Base-by-base conservation (phyloP, 148 eudicot genomes). In the Nepenthes gracilis region DNA sequence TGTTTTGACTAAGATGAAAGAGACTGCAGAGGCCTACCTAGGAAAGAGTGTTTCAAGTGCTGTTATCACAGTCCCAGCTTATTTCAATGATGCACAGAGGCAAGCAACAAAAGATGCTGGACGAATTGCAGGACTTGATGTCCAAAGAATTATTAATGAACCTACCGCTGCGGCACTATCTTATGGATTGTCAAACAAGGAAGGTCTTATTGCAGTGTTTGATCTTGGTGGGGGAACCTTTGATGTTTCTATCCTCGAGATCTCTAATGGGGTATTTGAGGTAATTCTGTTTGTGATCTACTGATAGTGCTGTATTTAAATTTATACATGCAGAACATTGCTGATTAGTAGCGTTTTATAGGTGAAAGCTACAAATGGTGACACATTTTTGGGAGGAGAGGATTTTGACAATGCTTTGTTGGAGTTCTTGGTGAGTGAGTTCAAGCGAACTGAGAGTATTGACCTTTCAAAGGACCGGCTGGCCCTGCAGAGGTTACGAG, bases 151-250 rank as follows among this genome's bases (percentile, higher is more conserved):
- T 40, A 92, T 92, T 14, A 92, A 92, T 60, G 98, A 92, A 72
- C 98, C 98, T 2, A 92, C 98, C 48, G 98, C 98, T 58, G 98
- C 98, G 78, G 98, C 98, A 43, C 98, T 92, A 58, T 92, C 98
- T 9, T 92, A 92, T 68, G 98, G 98, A n/a, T 33, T 82, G 78
- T 88, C 73, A 75, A 85, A 88, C 70, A 92, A 92, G 70, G 96
- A 92, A 67, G 98, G 98, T 34, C 88, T 92, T 32, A 80, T 92
- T 65, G 98, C 96, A 14, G 98, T 92, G 37, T 92, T 88, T 71
- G 98, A 92, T 70, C 94, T 92, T 75, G 98, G 98, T 38, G 97
- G 97, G 72, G 97, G 97, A 50, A 92, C 97, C 34, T 92, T 92
- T 78, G 97, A 92, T 83, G 85, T 92, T 36, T 92, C 98, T 63